These are phyloP conservation scores for Gracilaria caudata DNA, from an alignment of 23 red algal species.

Conservation along the genomic window DNA sequence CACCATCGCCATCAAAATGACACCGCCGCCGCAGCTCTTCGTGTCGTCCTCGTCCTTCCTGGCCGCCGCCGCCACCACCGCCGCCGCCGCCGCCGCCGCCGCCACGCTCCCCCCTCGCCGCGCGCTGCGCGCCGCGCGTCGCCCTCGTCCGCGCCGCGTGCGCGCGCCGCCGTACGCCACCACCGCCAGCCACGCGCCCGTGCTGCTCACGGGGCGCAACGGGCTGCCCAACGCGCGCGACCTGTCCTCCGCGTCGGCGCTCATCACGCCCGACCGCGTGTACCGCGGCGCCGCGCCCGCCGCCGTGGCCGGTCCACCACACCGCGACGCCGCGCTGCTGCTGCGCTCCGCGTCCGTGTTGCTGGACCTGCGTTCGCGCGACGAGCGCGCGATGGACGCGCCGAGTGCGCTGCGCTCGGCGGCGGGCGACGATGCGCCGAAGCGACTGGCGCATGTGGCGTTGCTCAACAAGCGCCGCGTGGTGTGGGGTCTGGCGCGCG, in stretches of 20 bases:
- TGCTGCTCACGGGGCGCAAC: constrained; percentile 34
- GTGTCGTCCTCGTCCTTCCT: neutral
- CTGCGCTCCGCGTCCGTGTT: constrained; percentile 38
- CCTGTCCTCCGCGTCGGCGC: constrained; percentile 35
- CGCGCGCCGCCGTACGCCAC: neutral
- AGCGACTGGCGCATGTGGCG: constrained; percentile 1
- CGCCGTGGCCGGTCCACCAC: constrained; percentile 19
- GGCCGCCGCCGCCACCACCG: neutral
- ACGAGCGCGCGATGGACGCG: constrained; percentile 49
- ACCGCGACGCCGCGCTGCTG: neutral
- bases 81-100: constrained; percentile 1
- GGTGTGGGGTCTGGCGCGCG: constrained; percentile 41
- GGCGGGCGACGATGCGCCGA: constrained; percentile 25
- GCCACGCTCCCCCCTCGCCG: neutral
- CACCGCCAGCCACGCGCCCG: too few species aligned
- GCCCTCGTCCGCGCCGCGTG: neutral
- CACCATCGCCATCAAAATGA: too few species aligned
- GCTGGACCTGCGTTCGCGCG: constrained; percentile 65
- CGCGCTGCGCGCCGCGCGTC: neutral
- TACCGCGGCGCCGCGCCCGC: constrained; percentile 65
- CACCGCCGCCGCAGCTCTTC: neutral
- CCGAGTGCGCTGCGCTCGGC: neutral
- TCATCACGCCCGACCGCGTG: neutral
- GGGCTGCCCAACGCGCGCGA: constrained; percentile 72
- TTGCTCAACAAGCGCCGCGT: constrained; percentile 58